phyloP scores from a whole-genome alignment of 1,284 basidiomycete genomes.

The Golubevia pallescens region DNA sequence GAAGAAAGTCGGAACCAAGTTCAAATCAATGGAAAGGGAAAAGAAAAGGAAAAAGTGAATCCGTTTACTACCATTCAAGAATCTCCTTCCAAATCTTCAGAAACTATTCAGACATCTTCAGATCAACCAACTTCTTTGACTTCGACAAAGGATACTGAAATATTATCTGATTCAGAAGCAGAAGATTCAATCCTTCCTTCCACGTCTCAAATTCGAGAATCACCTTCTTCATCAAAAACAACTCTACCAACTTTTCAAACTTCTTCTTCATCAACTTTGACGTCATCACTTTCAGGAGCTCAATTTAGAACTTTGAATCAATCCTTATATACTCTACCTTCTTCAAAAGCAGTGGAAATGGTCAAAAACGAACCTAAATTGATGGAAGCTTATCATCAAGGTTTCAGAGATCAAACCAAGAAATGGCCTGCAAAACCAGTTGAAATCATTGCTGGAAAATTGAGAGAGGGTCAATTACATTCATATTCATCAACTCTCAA shows the following conservation, averaged over 20 bases:
- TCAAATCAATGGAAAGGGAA: not conserved
- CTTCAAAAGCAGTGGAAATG: conserved; percentile 34
- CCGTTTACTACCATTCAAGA: too few relatives aligned
- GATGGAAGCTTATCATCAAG: conserved; percentile 57
- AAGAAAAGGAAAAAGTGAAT: not conserved
- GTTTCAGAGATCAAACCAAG: conserved; percentile 56
- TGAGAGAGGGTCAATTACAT: not conserved
- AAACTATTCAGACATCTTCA: too few relatives aligned
- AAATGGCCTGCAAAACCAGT: conserved; percentile 63
- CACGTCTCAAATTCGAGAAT: not conserved
- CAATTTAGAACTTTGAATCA: conserved; percentile 64
- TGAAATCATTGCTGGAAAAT: conserved; percentile 35
- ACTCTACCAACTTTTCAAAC: not conserved
- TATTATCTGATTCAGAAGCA: not conserved
- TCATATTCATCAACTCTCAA: not conserved
- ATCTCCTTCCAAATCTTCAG: not conserved
- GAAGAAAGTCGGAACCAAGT: not conserved
- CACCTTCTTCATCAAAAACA: not conserved
- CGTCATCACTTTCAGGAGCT: conserved; percentile 47
- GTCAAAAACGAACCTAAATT: conserved; percentile 37
- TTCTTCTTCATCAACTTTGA: conserved; percentile 15
- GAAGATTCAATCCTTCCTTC: too few relatives aligned
- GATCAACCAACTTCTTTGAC: too few relatives aligned
- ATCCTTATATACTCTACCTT: conserved; percentile 53
- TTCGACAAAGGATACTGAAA: not conserved